Evolutionary conservation across 2,329 filamentous ascomycete species (phyloP), one percentile per base, ranked within the genome.

Genomic region (Alternaria rosae): DNA sequence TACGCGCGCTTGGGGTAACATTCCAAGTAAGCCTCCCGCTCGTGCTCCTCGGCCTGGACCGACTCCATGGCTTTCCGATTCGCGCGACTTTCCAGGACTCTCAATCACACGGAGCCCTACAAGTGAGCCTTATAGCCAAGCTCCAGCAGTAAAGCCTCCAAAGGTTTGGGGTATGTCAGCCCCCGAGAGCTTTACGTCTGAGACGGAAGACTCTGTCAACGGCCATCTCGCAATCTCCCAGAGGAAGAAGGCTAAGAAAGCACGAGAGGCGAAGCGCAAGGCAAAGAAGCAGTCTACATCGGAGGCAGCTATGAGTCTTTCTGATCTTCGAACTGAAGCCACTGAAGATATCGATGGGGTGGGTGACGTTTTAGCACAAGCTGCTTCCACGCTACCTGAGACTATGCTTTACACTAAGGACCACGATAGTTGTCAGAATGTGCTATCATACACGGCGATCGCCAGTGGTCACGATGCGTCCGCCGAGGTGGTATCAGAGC

Each of bases 231-330:
- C 57, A 11, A 54, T 71, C 3, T 69, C 70, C 13, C 65, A 70
- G 44, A 75, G 69, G 59, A 75, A 70, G 61, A 62, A 63, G 15
- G 72, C 72, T 43, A 76, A 76, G 61, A 65, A 67, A 32, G 38
- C 52, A 43, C 66, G 64, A 21, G 64, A 65, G 54, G 45, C 61
- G 6, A 65, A 67, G 42, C 68, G 67, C 12, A 76, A 75, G 42
- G 65, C 64, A 30, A 74, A 69, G 54, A 71, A 70, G 57, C 17
- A 55, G 5, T 35, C 44, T 15, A 52, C 43, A 2, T 11, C 50
- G 35, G 62, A 61, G 13, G 45, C 55, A 12, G 28, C 17, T 13
- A 12, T 15, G 6, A 43, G 44, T 28, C 13, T 23, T 43, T 10
- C 26, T 12, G 21, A 38, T 15, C 12, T 42, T 21, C 25, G 11